phyloP scores from a whole-genome alignment of 345 rosid genomes.

The Aethionema arabicum region DNA sequence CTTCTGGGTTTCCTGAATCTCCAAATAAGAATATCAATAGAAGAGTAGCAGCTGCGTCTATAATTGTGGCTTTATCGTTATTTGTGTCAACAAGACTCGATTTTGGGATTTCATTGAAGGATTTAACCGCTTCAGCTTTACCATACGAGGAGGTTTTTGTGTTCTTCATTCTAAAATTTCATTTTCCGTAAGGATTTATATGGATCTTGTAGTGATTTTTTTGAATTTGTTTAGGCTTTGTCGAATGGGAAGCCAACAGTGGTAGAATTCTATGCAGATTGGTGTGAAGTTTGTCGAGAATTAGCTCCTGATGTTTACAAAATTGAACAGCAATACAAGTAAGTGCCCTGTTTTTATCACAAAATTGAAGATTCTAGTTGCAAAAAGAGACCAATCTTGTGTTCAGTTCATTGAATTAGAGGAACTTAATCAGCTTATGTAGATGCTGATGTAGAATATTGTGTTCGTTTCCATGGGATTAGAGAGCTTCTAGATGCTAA shows the following conservation, averaged over 20 bases:
- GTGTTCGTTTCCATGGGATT: no score
- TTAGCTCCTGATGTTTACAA: constrained; percentile 91
- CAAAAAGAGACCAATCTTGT: background rate
- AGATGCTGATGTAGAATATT: background rate
- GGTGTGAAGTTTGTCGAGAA: constrained; percentile 97
- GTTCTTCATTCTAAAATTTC: background rate
- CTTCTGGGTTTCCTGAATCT: constrained; percentile 49
- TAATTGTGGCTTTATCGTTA: constrained; percentile 56
- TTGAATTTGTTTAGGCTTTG: constrained; percentile 54
- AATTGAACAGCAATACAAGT: constrained; percentile 93
- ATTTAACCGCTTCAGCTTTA: constrained; percentile 64
- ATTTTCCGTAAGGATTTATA: background rate
- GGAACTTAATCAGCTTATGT: no score
- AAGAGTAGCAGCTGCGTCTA: constrained; percentile 53
- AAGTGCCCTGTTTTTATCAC: constrained; percentile 22
- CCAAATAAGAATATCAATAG: constrained; percentile 62
- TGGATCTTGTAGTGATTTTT: background rate
- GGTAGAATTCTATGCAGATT: constrained; percentile 94
- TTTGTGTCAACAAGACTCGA: constrained; percentile 62
- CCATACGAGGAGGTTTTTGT: constrained; percentile 63
- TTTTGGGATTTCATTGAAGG: constrained; percentile 78
- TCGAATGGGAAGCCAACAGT: constrained; percentile 95
- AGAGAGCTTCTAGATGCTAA: no score
- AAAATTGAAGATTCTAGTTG: background rate
- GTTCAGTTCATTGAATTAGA: background rate